phyloP scores from a whole-genome alignment of 805 yeast species.

The Yarrowia yakushimensis region DNA sequence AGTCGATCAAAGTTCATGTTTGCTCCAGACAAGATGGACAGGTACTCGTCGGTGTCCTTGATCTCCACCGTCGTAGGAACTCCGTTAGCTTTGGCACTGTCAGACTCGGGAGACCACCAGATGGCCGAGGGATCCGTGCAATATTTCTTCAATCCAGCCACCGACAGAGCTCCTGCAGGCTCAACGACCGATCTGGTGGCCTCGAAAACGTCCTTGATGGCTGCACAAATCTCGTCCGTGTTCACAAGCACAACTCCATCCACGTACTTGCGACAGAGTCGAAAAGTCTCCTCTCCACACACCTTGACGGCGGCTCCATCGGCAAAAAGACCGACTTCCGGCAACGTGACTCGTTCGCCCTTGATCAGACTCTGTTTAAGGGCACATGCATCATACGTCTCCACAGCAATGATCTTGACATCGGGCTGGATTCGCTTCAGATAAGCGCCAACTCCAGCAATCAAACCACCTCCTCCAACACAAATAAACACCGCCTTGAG shows the following conservation, averaged over 20 bases:
- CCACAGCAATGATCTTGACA: slow-evolving; percentile 91
- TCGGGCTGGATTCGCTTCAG: slow-evolving; percentile 97
- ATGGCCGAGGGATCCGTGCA: slow-evolving; percentile 41
- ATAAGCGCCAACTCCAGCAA: slow-evolving; percentile 88
- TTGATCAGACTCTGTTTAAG: slow-evolving; percentile 63
- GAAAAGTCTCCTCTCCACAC: slow-evolving; percentile 87
- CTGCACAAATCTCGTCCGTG: slow-evolving; percentile 95
- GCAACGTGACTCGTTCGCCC: slow-evolving; percentile 54
- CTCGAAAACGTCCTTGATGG: slow-evolving; percentile 92
- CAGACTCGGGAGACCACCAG: neutral
- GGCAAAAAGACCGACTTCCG: slow-evolving; percentile 91
- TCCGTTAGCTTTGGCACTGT: neutral
- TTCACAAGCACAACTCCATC: slow-evolving; percentile 83
- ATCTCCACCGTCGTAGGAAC: neutral
- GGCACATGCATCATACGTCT: slow-evolving; percentile 95
- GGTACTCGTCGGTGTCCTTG: slow-evolving; percentile 44
- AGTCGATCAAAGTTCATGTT: slow-evolving; percentile 97
- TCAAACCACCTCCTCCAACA: slow-evolving; percentile 96
- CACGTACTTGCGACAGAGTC: slow-evolving; percentile 70
- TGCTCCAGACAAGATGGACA: slow-evolving; percentile 91
- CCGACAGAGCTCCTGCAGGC: slow-evolving; percentile 95
- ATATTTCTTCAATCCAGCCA: slow-evolving; percentile 90
- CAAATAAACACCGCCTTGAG: slow-evolving; percentile 86
- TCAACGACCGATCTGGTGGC: slow-evolving; percentile 93
- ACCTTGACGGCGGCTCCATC: slow-evolving; percentile 96